Evolutionary conservation across 257 asterid genomes (phyloP).

Genomic region (Scutellaria baicalensis): DNA sequence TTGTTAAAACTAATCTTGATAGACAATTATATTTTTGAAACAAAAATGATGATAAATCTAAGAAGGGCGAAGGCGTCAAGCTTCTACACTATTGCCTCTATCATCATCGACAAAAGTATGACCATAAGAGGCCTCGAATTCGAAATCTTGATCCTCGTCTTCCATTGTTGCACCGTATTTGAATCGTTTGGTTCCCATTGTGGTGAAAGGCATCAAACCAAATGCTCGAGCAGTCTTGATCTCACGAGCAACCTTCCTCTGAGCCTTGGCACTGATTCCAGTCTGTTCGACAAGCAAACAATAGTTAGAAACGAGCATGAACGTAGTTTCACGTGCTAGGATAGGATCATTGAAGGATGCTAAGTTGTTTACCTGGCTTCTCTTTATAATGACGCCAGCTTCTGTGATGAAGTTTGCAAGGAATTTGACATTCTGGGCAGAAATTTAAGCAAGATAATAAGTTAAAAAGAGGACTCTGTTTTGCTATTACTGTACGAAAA

Average conservation of each 20-base stretch:
- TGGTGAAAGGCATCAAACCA: slow-evolving; percentile 93
- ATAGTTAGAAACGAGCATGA: not conserved
- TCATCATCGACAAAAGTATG: slow-evolving; percentile 42
- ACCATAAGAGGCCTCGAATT: slow-evolving; percentile 18
- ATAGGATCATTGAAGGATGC: not conserved
- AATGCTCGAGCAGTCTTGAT: slow-evolving; percentile 96
- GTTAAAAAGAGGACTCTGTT: not conserved
- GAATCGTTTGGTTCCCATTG: slow-evolving; percentile 87
- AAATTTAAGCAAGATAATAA: not conserved
- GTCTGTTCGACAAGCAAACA: slow-evolving; percentile 26
- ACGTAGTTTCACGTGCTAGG: not conserved
- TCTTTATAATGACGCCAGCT: slow-evolving; percentile 75
- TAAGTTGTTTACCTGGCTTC: slow-evolving; percentile 62
- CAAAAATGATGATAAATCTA: not conserved
- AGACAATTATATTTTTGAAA: too few species aligned
- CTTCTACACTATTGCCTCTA: not conserved
- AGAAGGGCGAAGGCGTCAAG: slow-evolving; percentile 8
- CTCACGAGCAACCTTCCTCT: slow-evolving; percentile 63
- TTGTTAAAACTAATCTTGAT: not conserved
- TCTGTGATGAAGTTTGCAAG: slow-evolving; percentile 85
- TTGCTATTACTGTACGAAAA: not conserved
- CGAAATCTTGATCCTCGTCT: slow-evolving; percentile 32
- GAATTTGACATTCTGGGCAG: slow-evolving; percentile 73
- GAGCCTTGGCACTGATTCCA: slow-evolving; percentile 53
- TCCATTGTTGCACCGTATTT: slow-evolving; percentile 66